Conservation (phyloP, 2,329 filamentous ascomycete species). For the Scedosporium apiospermum region DNA sequence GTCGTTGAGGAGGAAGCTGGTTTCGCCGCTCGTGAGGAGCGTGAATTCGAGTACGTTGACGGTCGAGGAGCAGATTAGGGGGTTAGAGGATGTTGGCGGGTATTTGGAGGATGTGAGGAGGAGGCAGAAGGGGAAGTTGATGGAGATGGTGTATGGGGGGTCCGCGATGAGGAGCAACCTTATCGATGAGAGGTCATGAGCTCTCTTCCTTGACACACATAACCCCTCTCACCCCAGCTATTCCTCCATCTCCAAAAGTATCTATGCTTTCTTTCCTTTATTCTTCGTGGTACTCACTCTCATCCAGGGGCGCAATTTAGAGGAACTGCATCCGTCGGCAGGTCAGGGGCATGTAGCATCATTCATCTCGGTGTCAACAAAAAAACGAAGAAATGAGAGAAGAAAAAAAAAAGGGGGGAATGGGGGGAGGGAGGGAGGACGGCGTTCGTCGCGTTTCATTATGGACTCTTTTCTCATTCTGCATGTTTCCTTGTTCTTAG, state of each 20-base stretch:
- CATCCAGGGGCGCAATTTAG: neutral
- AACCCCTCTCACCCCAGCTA: neutral
- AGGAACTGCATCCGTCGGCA: neutral
- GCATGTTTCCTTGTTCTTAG: neutral
- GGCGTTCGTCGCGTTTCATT: too few species aligned
- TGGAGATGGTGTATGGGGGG: constrained; percentile 66
- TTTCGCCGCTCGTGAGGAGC: constrained; percentile 71
- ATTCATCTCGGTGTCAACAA: neutral
- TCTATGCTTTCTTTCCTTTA: neutral
- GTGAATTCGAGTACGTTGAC: constrained; percentile 59
- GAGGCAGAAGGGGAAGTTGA: constrained; percentile 71
- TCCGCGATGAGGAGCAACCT: constrained; percentile 21
- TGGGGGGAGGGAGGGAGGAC: too few species aligned
- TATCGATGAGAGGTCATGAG: constrained; percentile 3
- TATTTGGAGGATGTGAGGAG: constrained; percentile 69
- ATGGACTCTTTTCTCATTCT: neutral
- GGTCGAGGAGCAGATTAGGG: constrained; percentile 77
- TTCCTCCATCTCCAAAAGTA: neutral
- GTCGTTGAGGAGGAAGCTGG: constrained; percentile 70
- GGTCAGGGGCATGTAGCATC: neutral
- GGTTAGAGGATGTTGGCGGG: constrained; percentile 68
- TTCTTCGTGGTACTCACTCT: neutral
- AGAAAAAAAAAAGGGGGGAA: neutral
- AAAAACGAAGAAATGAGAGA: neutral
- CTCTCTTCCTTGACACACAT: neutral